Conservation (phyloP, 257 asterid species). For the Osmanthus fragrans region DNA sequence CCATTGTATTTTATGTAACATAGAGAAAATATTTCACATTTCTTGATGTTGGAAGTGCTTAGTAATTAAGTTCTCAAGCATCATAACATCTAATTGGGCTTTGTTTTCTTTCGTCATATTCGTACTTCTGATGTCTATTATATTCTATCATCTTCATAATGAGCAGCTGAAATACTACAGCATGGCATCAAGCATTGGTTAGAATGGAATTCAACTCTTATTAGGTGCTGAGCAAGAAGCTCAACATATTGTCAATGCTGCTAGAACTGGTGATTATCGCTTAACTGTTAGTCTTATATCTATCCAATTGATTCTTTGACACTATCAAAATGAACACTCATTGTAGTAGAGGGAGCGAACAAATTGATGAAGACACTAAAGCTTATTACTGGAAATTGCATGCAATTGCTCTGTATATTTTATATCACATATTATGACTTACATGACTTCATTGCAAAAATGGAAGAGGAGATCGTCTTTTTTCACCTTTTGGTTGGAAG, state of each 20-base stretch:
- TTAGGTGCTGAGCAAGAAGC: conserved; percentile 65
- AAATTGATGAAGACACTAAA: not conserved
- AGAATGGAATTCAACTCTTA: too few relatives aligned
- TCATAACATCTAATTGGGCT: not conserved
- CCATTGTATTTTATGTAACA: not conserved
- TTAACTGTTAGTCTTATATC: conserved; percentile 4
- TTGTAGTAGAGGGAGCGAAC: not conserved
- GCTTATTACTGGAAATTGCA: not conserved
- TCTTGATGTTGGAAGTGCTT: not conserved
- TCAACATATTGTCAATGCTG: conserved; percentile 58
- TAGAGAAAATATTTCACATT: not conserved
- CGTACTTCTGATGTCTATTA: not conserved
- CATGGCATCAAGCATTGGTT: conserved; percentile 36
- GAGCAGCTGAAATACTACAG: conserved; percentile 26
- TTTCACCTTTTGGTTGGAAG: not conserved
- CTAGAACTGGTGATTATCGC: conserved; percentile 46
- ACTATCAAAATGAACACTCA: not conserved
- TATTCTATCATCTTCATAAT: not conserved
- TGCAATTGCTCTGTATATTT: not conserved
- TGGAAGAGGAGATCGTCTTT: not conserved
- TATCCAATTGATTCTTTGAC: conserved; percentile 3
- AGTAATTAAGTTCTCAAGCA: not conserved
- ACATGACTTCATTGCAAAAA: conserved; percentile 36
- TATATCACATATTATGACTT: conserved; percentile 24
- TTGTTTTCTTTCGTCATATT: conserved; percentile 8